Evolutionary conservation across 441 rosid species (phyloP).

Genomic region (Syzygium syzygioides): DNA sequence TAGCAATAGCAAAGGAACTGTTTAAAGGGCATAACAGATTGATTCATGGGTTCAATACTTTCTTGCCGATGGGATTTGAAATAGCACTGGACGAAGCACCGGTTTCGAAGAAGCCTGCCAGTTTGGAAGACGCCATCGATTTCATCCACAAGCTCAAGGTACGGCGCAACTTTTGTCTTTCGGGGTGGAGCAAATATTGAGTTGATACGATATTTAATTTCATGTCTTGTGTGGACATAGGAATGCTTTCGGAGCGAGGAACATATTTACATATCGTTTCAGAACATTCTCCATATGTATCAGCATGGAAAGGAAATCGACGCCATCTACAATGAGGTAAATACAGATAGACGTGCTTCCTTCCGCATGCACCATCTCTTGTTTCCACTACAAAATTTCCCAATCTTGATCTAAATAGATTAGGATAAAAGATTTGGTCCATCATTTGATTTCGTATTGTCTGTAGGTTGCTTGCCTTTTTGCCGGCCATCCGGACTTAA

Average conservation of each 20-base stretch:
- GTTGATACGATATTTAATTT: background rate
- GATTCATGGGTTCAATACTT: constrained; percentile 83
- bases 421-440: background rate
- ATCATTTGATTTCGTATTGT: background rate
- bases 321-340: constrained; percentile 84
- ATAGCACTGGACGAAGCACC: constrained; percentile 63
- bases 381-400: background rate
- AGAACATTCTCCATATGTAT: constrained; percentile 71
- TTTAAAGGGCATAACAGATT: constrained; percentile 84
- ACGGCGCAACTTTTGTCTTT: background rate
- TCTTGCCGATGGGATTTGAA: constrained; percentile 89
- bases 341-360: background rate
- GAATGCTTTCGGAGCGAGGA: constrained; percentile 80
- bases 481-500: constrained; percentile 81
- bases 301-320: constrained; percentile 73
- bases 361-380: background rate
- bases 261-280: constrained; percentile 74
- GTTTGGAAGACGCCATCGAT: constrained; percentile 80
- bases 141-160: constrained; percentile 96
- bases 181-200: background rate
- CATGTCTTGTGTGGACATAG: constrained; percentile 33
- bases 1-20: constrained; percentile 79
- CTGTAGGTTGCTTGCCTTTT: constrained; percentile 77
- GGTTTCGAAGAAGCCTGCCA: constrained; percentile 53
- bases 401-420: background rate